Evolutionary conservation across 2,329 filamentous ascomycete genomes (phyloP).

Genomic region (Onygenales sp.): DNA sequence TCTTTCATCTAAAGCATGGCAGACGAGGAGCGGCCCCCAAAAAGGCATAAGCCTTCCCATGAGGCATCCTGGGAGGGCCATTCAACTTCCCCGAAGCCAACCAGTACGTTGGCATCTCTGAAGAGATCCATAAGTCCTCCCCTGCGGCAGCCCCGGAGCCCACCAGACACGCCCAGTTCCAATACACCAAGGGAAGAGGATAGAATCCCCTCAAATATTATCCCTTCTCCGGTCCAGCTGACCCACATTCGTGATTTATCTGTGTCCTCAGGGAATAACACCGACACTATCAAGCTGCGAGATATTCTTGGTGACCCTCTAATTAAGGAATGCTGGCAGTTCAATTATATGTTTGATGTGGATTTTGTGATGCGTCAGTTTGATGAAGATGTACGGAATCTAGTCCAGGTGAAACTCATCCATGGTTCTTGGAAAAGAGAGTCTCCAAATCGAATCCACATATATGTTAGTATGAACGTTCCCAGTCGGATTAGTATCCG

Average conservation of each 20-base stretch:
- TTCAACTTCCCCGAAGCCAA: neutral
- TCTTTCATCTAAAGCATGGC: neutral
- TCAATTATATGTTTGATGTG: constrained; percentile 48
- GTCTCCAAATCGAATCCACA: constrained; percentile 45
- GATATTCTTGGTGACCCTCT: constrained; percentile 66
- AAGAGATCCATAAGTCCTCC: constrained; percentile 23
- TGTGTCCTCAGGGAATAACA: constrained; percentile 45
- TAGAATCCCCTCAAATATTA: constrained; percentile 8
- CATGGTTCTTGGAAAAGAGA: constrained; percentile 62
- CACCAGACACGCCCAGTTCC: neutral
- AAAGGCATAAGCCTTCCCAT: constrained; percentile 9
- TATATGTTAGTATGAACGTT: constrained; percentile 42
- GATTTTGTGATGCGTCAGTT: constrained; percentile 53
- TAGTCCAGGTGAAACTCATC: constrained; percentile 49
- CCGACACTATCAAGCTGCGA: constrained; percentile 53
- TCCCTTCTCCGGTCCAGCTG: constrained; percentile 60
- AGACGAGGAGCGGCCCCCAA: constrained; percentile 4
- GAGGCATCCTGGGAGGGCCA: neutral
- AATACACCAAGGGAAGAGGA: neutral
- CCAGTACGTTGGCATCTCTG: constrained; percentile 17
- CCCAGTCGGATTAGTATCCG: no score
- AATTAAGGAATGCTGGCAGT: constrained; percentile 54
- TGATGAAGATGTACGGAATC: constrained; percentile 44
- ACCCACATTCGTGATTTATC: constrained; percentile 59
- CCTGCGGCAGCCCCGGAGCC: constrained; percentile 1